Evolutionary conservation across 306 rosid species (phyloP), one percentile per base, ranked within the genome.

Genomic region (Notholithocarpus densiflorus): DNA sequence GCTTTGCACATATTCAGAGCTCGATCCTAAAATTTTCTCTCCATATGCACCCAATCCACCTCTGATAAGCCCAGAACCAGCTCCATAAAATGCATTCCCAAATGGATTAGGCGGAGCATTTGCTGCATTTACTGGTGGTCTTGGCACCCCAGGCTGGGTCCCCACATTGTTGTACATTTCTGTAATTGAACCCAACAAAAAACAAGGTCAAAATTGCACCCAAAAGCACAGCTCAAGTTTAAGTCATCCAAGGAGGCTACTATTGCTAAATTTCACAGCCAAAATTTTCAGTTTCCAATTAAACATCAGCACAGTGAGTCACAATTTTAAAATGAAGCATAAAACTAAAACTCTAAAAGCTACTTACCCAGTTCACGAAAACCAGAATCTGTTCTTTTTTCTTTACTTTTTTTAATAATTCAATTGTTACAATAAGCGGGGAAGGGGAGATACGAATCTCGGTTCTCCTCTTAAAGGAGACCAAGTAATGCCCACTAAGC

Each of bases 1-100:
- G 97, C 99, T 93, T 87, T 95, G 99, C 76, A 95, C 98, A 83
- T 95, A 95, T 82, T 95, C 99, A 45, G 97, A 93, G 83, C 99
- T 87, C 0, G 99, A 95, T 72, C 99, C 99, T 40, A 95, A 85
- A 40, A 93, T 92, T 64, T 86, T 95, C 78, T 92, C 99, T 20
- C 99, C 99, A 81, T 95, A 95, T 21, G 99, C 98, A 84, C 97
- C 98, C 84, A 91, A 81, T 64, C 98, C 98, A 79, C 98, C 97
- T 69, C 94, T 89, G 77, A 95, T 95, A 60, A 95, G 94, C 56
- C 99, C 99, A 1, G 99, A 90, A 87, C 99, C 92, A 27, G 99
- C 89, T 60, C 93, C 98, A 82, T 92, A 90, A 81, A 95, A 95
- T 24, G 98, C 86, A 88, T 79, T 93, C 71, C 97, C 98, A 73